Conservation (phyloP, 257 asterid genomes). For the Knoxia roxburghii region DNA sequence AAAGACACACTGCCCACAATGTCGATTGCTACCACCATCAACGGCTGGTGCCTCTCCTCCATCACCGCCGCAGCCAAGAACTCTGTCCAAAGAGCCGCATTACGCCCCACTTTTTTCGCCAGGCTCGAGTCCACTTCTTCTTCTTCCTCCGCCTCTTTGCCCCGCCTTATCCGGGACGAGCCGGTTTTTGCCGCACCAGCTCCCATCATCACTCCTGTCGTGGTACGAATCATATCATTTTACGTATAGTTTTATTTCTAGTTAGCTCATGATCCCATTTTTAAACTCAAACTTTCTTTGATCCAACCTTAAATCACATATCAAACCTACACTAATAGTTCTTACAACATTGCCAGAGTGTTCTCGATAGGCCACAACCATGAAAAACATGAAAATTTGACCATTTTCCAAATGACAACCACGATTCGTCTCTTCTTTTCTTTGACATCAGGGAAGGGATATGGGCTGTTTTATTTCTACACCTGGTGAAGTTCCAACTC, state of each 20-base stretch:
- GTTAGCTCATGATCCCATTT: neutral
- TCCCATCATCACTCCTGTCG: slow-evolving; percentile 66
- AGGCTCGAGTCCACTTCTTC: slow-evolving; percentile 36
- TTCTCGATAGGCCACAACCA: too few species aligned
- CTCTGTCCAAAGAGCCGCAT: slow-evolving; percentile 25
- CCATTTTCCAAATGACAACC: neutral
- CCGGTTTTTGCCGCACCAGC: slow-evolving; percentile 94
- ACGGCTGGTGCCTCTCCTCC: slow-evolving; percentile 48
- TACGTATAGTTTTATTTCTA: too few species aligned
- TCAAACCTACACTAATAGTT: too few species aligned
- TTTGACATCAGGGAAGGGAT: too few species aligned
- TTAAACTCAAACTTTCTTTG: neutral
- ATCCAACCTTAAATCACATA: neutral
- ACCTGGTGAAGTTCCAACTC: too few species aligned
- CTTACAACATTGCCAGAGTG: too few species aligned
- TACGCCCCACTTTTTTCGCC: slow-evolving; percentile 55
- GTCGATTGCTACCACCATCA: slow-evolving; percentile 55
- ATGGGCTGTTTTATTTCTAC: too few species aligned
- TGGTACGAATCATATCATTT: slow-evolving; percentile 46
- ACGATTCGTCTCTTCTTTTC: neutral
- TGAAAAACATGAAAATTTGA: neutral
- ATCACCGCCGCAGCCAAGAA: slow-evolving; percentile 30
- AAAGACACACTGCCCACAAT: slow-evolving; percentile 33
- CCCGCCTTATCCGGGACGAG: slow-evolving; percentile 72
- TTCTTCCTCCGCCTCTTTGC: slow-evolving; percentile 39